Conservation (phyloP, 768 basidiomycete species). For the Punctularia strigosozonata region DNA sequence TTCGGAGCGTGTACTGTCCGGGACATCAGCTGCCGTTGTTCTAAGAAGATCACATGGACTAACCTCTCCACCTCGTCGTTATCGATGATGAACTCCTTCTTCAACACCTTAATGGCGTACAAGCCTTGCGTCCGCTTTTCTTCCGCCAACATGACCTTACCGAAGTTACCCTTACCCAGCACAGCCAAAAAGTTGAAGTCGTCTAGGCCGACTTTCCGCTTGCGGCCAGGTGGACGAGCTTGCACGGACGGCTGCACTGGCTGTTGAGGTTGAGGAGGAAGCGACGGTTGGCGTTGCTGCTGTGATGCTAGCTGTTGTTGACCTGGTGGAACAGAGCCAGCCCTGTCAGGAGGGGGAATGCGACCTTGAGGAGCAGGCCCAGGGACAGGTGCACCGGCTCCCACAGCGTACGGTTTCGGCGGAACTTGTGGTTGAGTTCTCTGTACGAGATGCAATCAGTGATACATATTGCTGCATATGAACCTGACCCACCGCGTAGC, state of each 20-base stretch:
- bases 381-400: neutral
- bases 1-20: slow-evolving; percentile 85
- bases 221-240: slow-evolving; percentile 25
- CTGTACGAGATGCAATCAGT: neutral
- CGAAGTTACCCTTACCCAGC: slow-evolving; percentile 97
- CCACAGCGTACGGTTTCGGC: neutral
- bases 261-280: slow-evolving; percentile 21
- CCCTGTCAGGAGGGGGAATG: neutral
- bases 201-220: slow-evolving; percentile 89
- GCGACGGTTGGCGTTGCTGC: slow-evolving; percentile 8
- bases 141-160: slow-evolving; percentile 99
- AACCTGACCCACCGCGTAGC: neutral
- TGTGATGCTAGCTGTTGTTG: slow-evolving; percentile 13
- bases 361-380: no score
- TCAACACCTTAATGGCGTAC: slow-evolving; percentile 99
- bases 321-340: slow-evolving; percentile 1
- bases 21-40: slow-evolving; percentile 1
- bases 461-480: neutral
- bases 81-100: slow-evolving; percentile 99
- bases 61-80: slow-evolving; percentile 99
- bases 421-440: neutral
- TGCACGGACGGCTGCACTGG: slow-evolving; percentile 26
- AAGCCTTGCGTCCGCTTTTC: slow-evolving; percentile 85
- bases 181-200: slow-evolving; percentile 99
- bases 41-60: neutral